Evolutionary conservation across 1,284 basidiomycete species (phyloP), one percentile per base, ranked within the genome.

Genomic region (Leccinum angustisporum): DNA sequence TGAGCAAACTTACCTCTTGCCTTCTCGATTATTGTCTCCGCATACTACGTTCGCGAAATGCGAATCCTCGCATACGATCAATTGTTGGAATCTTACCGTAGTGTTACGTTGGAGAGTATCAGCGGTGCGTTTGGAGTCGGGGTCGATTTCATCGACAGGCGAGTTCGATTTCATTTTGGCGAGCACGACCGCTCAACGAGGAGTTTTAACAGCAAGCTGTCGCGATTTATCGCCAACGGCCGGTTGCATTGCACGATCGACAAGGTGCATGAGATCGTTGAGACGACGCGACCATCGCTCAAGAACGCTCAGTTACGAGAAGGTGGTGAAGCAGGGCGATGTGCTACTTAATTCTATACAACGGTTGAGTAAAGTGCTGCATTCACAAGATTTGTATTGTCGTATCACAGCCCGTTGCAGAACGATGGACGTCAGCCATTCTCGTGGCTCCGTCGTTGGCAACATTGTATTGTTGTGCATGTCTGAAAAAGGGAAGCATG

Each of bases 21-120:
- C 95, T 10, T 97, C 93, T 16, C 90, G 94, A 30, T 79, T 95
- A 53, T 85, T 98, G 52, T 84, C 89, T 6, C 91, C 91, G 0
- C 97, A 99, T 98, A 83, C 81, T 98, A 97, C 75, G 86, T 97
- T 21, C 89, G 96, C 57, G 97, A 98, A 77, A 96, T 98, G 92
- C 89, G 97, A 51, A 96, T 99, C 70, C 88, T 94, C 53, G 95
- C 96, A 3, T 99, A 98, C 78, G 81, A 85, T 38, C 97, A 98
- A 74, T 82, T 98, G 3, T 81, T 99, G 16, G 95, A 98, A 76
- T 91, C 87, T 16, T 99, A 99, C 76, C 85, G 91, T 55, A 93
- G 90, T 64, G 82, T 99, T 43, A 98, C 96, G 1, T 79, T 99
- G 46, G 91, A 96, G 65, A 92, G 91, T 67, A 86, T 99, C 70